These are phyloP conservation scores for Hsuehochloa calcarea DNA, from an alignment of 176 grass and related monocot species.

Conservation along the genomic window DNA sequence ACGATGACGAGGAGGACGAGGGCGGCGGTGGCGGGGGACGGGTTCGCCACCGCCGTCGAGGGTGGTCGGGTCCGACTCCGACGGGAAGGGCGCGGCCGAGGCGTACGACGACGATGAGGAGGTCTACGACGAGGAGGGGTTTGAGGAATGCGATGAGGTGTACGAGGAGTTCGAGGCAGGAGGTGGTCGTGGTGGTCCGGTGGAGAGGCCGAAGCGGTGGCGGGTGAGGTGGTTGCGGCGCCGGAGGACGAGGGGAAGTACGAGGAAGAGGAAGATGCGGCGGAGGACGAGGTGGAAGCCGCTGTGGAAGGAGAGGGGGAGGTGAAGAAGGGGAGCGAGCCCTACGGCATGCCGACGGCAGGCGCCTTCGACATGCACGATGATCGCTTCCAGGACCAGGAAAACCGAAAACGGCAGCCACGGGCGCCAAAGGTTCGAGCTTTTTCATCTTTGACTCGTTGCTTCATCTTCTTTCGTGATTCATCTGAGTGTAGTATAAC, in stretches of 20 bases:
- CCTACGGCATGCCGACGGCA: constrained; percentile 45
- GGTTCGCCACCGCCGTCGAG: not conserved
- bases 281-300: not conserved
- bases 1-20: constrained; percentile 65
- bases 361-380: constrained; percentile 84
- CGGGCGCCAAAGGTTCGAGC: constrained; percentile 46
- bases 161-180: constrained; percentile 10
- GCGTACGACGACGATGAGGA: constrained; percentile 54
- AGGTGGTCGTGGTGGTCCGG: not conserved
- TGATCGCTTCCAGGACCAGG: constrained; percentile 63
- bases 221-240: not conserved
- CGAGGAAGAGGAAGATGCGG: constrained; percentile 13
- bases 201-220: constrained; percentile 14
- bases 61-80: constrained; percentile 42
- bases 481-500: not conserved
- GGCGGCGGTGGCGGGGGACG: not conserved
- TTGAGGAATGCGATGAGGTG: constrained; percentile 16
- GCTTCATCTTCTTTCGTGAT: not conserved
- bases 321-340: constrained; percentile 48
- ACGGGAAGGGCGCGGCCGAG: constrained; percentile 57
- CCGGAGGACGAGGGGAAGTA: not conserved
- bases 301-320: constrained; percentile 11
- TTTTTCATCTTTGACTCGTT: not conserved
- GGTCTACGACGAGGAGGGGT: too few species aligned
- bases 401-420: constrained; percentile 34